Evolutionary conservation across 1,139 yeast species (phyloP).

Genomic region (Blastobotrys petasosporus): DNA sequence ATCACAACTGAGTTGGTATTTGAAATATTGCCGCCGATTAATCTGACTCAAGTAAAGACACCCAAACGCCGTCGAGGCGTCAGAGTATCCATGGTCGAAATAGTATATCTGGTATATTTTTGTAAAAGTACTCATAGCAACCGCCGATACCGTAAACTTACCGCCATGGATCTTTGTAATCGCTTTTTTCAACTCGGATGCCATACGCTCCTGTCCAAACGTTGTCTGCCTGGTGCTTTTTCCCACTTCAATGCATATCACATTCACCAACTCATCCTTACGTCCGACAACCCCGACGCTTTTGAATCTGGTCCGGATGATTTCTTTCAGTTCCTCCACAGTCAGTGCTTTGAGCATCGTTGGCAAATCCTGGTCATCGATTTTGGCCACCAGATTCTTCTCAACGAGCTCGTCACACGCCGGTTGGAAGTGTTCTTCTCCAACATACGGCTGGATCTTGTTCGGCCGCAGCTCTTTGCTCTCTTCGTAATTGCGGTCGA

Average conservation of each 20-base stretch:
- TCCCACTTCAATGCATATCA: slow-evolving; percentile 1
- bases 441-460: slow-evolving; percentile 10
- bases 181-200: neutral
- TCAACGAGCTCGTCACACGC: slow-evolving; percentile 5
- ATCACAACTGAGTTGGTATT: slow-evolving; percentile 10
- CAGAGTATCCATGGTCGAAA: slow-evolving; percentile 9
- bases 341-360: slow-evolving; percentile 7
- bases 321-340: slow-evolving; percentile 2
- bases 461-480: slow-evolving; percentile 6
- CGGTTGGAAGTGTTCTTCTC: slow-evolving; percentile 5
- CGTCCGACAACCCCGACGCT: neutral
- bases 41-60: slow-evolving; percentile 9
- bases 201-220: slow-evolving; percentile 1
- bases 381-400: slow-evolving; percentile 4
- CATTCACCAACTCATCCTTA: slow-evolving; percentile 3
- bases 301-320: neutral
- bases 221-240: slow-evolving; percentile 3
- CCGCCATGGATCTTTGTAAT: slow-evolving; percentile 13
- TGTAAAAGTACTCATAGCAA: slow-evolving; percentile 3
- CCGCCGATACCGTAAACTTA: slow-evolving; percentile 3
- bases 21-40: slow-evolving; percentile 11
- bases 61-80: neutral
- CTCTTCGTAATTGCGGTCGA: slow-evolving; percentile 13
- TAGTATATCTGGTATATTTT: slow-evolving; percentile 11
- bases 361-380: slow-evolving; percentile 9